phyloP scores from a whole-genome alignment of 1,284 basidiomycete species.

The Pascua guehoae region DNA sequence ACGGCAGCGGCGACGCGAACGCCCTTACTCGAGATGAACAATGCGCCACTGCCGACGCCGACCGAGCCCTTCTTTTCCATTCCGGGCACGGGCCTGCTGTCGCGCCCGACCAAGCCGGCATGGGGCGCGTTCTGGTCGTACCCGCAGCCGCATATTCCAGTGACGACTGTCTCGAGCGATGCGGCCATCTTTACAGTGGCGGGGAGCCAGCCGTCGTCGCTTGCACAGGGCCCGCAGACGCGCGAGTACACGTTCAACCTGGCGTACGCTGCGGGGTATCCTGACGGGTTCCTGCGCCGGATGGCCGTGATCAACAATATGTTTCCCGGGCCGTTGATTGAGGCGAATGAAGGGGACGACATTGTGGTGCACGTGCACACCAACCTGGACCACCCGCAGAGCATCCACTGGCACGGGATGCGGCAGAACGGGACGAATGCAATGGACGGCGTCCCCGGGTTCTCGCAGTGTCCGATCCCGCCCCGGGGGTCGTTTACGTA shows the following conservation, averaged over 20 bases:
- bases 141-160: conserved; percentile 5
- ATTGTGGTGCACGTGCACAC: conserved; percentile 29
- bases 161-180: neutral
- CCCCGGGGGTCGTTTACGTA: conserved; percentile 54
- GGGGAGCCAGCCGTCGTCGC: neutral
- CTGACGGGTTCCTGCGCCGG: conserved; percentile 3
- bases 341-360: conserved; percentile 30
- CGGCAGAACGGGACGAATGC: conserved; percentile 22
- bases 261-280: neutral
- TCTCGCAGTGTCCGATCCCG: conserved; percentile 54
- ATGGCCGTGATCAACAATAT: conserved; percentile 1
- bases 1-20: too few species aligned
- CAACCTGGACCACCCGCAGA: conserved; percentile 15
- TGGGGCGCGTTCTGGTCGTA: too few species aligned
- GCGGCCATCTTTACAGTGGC: neutral
- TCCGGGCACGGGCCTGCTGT: too few species aligned
- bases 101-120: too few species aligned
- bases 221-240: neutral
- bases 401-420: conserved; percentile 35
- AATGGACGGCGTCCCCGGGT: conserved; percentile 36
- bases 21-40: too few species aligned
- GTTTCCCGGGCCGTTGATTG: conserved; percentile 27
- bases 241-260: neutral
- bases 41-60: too few species aligned
- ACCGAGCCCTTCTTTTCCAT: too few species aligned